Base-by-base conservation (phyloP, 1,284 basidiomycete species). In the Trametes versicolor region DNA sequence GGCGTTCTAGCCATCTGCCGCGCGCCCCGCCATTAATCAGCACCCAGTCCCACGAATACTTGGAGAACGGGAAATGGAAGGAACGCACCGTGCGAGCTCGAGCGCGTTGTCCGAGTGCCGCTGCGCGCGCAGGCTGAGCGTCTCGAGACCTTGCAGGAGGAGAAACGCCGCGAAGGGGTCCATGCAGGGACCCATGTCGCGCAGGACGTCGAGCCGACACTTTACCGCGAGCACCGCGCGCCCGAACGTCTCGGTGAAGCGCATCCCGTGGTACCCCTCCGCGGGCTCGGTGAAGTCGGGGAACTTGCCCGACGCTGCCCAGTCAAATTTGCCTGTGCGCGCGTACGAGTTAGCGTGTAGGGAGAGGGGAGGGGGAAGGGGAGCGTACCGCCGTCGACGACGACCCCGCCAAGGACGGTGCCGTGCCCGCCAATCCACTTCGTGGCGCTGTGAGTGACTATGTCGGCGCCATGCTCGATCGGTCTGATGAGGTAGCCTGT, bases 351-450 rank as follows among this genome's bases (percentile, higher is more conserved):
- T 17, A 25, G 43, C 21, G n/a, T 23, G 12, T 27, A 21, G 32
- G 51, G 19, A 19, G 29, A 3, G 12, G 17, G 21, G 52, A n/a
- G 49, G 54, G 34, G n/a, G 2, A 34, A 23, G 29, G n/a, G 41
- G 13, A 6, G 17, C 75, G 10, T 64, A 83, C 87, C 94, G 25
- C 88, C 85, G 76, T 95, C 94, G 63, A 96, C 77, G 68, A 97
- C 83, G 23, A 96, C 89, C 64, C 95, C 95, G 8, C 85, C 94
- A 60, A 97, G 94, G 34, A 93, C 95, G 1, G 91, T 96, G 63
- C 95, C 94, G 75, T 95, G 95, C 0, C 94, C 94, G 43, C 94
- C 92, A 62, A 96, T 95, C 95, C 95, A 96, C 76, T 97, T 96
- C 4, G 94, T 96, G 0, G 94, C 93, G 66, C 90, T 92, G 79